These are phyloP conservation scores for Afroboletus lepidellus DNA, from an alignment of 1,284 basidiomycete genomes.

Conservation along the genomic window DNA sequence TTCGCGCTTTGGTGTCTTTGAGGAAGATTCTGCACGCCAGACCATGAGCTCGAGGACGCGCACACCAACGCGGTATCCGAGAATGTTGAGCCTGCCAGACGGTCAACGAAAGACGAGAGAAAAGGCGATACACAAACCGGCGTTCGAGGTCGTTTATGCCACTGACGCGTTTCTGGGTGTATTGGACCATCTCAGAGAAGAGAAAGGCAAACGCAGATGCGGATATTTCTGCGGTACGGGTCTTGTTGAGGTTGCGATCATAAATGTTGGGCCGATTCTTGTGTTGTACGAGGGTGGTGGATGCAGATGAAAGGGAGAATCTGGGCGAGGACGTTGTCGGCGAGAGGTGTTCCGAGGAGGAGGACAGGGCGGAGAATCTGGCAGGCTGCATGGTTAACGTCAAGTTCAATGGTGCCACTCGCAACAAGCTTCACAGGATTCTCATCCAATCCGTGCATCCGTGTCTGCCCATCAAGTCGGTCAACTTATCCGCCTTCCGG, in stretches of 20 bases:
- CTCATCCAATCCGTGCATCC: no score
- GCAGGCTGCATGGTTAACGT: conserved; percentile 45
- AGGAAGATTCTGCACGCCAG: conserved; percentile 67
- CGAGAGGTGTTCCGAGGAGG: neutral
- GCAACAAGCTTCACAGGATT: no score
- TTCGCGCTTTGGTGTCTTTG: conserved; percentile 84
- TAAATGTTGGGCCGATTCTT: conserved; percentile 71
- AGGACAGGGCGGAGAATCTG: neutral
- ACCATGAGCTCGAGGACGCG: conserved; percentile 79
- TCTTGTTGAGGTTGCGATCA: conserved; percentile 83
- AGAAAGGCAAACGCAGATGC: conserved; percentile 83
- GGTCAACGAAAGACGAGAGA: neutral
- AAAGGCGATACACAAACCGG: conserved; percentile 41
- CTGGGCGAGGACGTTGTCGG: conserved; percentile 49
- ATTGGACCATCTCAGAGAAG: conserved; percentile 90
- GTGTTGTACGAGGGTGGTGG: conserved; percentile 32
- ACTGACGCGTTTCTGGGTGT: conserved; percentile 91
- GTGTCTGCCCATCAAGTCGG: no score
- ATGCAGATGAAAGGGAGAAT: conserved; percentile 58
- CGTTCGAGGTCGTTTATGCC: conserved; percentile 95
- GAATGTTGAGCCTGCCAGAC: conserved; percentile 71
- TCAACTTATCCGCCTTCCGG: no score
- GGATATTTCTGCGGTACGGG: conserved; percentile 77
- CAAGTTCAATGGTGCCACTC: no score
- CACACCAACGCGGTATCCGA: conserved; percentile 87